Percentiles rank a stretch among this genome's conserved stretches.
Conservation (phyloP, 306 rosid genomes). For the Gleditsia sinensis region DNA sequence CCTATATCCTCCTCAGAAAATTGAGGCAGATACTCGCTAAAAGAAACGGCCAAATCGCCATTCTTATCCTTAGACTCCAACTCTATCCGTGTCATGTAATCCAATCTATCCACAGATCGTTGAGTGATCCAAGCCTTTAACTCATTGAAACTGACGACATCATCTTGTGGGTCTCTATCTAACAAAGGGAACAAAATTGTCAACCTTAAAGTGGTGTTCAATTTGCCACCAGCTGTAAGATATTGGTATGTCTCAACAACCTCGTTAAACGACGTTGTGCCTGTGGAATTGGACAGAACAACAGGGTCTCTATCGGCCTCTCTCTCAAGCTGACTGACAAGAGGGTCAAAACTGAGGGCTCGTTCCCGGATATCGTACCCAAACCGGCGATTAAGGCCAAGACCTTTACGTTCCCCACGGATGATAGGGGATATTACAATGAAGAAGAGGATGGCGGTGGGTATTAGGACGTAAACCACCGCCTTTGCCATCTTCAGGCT, state of each 20-base stretch:
- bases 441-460: slow-evolving; percentile 61
- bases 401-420: background rate
- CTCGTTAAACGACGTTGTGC: background rate
- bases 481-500: slow-evolving; percentile 59
- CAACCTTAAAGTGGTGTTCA: slow-evolving; percentile 70
- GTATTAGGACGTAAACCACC: slow-evolving; percentile 57
- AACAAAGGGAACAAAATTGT: slow-evolving; percentile 64
- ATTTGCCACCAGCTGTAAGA: slow-evolving; percentile 40
- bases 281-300: background rate
- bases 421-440: slow-evolving; percentile 33
- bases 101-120: slow-evolving; percentile 54
- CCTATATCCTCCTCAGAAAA: slow-evolving; percentile 60
- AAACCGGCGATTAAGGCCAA: slow-evolving; percentile 51
- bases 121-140: slow-evolving; percentile 53
- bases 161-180: slow-evolving; percentile 62
- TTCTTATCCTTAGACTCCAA: slow-evolving; percentile 51
- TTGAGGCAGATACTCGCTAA: slow-evolving; percentile 66
- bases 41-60: slow-evolving; percentile 58
- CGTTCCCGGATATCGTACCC: slow-evolving; percentile 42
- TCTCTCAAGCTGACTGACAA: slow-evolving; percentile 36
- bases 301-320: background rate
- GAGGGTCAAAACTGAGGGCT: slow-evolving; percentile 54
- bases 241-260: slow-evolving; percentile 37
- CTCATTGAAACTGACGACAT: slow-evolving; percentile 50
- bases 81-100: slow-evolving; percentile 42